These are phyloP conservation scores for Dipteronia dyeriana DNA, from an alignment of 345 rosid species.

Conservation along the genomic window DNA sequence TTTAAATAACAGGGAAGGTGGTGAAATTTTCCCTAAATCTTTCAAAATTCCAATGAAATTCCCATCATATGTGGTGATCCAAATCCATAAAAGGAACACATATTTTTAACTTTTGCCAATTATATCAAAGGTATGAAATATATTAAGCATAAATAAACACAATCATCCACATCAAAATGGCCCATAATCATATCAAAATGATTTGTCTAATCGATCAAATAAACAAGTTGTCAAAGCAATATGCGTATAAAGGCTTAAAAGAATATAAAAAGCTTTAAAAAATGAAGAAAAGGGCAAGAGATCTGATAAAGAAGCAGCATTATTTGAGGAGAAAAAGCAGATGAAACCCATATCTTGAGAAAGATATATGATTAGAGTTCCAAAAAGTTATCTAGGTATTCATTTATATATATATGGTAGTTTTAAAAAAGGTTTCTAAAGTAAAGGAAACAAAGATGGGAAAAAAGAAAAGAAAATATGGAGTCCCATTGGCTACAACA, in stretches of 20 bases:
- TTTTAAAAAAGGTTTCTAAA: slow-evolving; percentile 37
- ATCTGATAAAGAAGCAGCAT: slow-evolving; percentile 21
- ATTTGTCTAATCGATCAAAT: slow-evolving; percentile 12
- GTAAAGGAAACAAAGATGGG: slow-evolving; percentile 19
- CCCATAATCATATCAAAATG: slow-evolving; percentile 17
- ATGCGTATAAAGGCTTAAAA: slow-evolving; percentile 17
- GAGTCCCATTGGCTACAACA: slow-evolving; percentile 19
- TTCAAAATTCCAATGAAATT: not conserved
- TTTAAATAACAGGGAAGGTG: too few species aligned
- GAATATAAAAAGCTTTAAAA: slow-evolving; percentile 2
- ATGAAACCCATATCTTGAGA: slow-evolving; percentile 29
- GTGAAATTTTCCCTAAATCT: not conserved
- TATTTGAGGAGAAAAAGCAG: slow-evolving; percentile 28
- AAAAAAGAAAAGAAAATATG: slow-evolving; percentile 17
- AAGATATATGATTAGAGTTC: slow-evolving; percentile 31
- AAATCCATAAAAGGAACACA: not conserved
- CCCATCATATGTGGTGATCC: not conserved
- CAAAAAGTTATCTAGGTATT: slow-evolving; percentile 30
- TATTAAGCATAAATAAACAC: not conserved
- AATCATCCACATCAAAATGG: not conserved
- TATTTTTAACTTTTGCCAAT: not conserved
- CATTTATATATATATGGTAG: slow-evolving; percentile 23
- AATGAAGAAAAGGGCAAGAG: slow-evolving; percentile 14
- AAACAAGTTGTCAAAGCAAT: slow-evolving; percentile 19
- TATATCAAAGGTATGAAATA: not conserved